Conservation (phyloP, 768 basidiomycete genomes). For the Xerocomus brunneocitrinus region DNA sequence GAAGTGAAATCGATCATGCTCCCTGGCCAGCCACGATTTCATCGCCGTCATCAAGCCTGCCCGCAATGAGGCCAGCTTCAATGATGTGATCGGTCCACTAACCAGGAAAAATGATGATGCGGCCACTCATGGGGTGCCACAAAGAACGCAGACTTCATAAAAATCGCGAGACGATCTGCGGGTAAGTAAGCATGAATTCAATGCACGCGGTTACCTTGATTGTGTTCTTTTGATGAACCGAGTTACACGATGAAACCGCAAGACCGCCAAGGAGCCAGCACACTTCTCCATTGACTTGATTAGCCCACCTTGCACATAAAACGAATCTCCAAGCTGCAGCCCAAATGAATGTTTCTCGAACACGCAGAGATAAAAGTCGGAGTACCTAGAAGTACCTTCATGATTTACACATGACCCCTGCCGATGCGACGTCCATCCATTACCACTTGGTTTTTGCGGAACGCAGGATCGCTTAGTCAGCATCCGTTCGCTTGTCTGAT, state of each 20-base stretch:
- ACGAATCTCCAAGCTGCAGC: background rate
- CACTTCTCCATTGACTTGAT: background rate
- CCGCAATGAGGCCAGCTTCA: constrained; percentile 13
- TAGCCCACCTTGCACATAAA: background rate
- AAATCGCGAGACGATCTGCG: constrained; percentile 14
- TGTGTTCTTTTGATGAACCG: background rate
- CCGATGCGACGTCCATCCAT: background rate
- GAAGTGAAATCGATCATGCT: constrained; percentile 1
- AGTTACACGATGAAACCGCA: background rate
- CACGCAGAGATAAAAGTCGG: background rate
- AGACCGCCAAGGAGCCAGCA: background rate
- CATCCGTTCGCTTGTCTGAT: constrained; percentile 14
- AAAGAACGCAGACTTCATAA: constrained; percentile 6
- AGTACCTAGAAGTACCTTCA: constrained; percentile 2
- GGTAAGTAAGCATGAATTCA: background rate
- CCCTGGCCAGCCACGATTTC: constrained; percentile 5
- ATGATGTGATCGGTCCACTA: constrained; percentile 2
- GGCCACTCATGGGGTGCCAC: constrained; percentile 1
- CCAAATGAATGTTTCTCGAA: background rate
- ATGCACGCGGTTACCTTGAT: background rate
- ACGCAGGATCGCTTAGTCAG: constrained; percentile 16
- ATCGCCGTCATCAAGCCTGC: constrained; percentile 17
- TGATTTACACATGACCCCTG: background rate
- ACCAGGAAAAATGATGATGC: constrained; percentile 1
- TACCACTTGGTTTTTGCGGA: background rate